Evolutionary conservation across 2,329 filamentous ascomycete genomes (phyloP).

Genomic region (Phaeosphaeria sp.): DNA sequence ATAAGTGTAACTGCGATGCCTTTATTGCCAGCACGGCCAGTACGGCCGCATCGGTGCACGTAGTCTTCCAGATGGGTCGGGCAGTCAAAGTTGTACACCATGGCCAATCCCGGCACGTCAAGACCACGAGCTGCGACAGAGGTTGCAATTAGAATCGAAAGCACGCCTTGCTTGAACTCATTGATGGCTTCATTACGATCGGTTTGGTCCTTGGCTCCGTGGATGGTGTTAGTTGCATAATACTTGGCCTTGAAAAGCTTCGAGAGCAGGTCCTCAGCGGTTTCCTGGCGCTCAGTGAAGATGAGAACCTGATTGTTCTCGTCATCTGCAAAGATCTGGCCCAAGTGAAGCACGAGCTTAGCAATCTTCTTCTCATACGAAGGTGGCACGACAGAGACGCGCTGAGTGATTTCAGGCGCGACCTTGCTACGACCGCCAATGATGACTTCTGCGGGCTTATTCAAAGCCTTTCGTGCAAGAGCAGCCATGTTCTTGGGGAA

Average conservation of each 20-base stretch:
- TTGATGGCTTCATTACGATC: constrained; percentile 45
- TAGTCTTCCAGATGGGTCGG: constrained; percentile 97
- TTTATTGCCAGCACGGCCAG: constrained; percentile 91
- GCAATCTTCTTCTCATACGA: constrained; percentile 78
- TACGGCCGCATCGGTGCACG: constrained; percentile 91
- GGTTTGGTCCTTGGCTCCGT: constrained; percentile 72
- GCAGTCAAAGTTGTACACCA: constrained; percentile 94
- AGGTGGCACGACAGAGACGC: constrained; percentile 73
- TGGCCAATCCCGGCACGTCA: constrained; percentile 93
- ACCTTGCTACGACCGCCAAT: constrained; percentile 83
- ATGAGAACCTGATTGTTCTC: constrained; percentile 90
- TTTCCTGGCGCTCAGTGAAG: constrained; percentile 92
- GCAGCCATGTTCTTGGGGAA: constrained; percentile 94
- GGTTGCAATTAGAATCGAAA: constrained; percentile 91
- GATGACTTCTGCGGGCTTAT: constrained; percentile 86
- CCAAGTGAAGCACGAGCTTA: constrained; percentile 83
- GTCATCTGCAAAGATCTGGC: constrained; percentile 83
- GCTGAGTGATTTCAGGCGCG: constrained; percentile 79
- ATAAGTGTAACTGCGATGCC: constrained; percentile 95
- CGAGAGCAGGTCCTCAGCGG: constrained; percentile 51
- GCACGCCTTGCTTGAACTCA: constrained; percentile 69
- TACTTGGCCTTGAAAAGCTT: constrained; percentile 42
- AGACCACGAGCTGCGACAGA: constrained; percentile 94
- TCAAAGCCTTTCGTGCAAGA: constrained; percentile 85
- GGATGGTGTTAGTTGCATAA: constrained; percentile 69